Evolutionary conservation across 1,139 yeast genomes (phyloP).

Genomic region (Wickerhamiella pararugosa): DNA sequence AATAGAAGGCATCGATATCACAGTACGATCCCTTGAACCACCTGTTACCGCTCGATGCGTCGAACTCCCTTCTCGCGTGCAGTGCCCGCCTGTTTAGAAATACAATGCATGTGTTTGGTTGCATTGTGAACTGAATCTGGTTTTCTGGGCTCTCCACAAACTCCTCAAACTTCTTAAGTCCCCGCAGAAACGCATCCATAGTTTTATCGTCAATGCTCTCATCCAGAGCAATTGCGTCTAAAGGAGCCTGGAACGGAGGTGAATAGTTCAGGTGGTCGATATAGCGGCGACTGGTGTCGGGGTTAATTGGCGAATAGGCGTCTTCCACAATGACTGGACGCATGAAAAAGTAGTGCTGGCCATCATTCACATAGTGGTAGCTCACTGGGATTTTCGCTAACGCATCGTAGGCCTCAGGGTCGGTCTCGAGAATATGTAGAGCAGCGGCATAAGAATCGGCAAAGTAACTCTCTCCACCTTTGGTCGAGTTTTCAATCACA

Average conservation of each 20-base stretch:
- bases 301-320: slow-evolving; percentile 14
- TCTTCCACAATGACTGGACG: slow-evolving; percentile 57
- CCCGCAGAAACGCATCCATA: slow-evolving; percentile 44
- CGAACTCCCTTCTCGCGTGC: slow-evolving; percentile 54
- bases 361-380: slow-evolving; percentile 52
- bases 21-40: slow-evolving; percentile 72
- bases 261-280: slow-evolving; percentile 51
- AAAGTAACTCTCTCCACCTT: slow-evolving; percentile 60
- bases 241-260: slow-evolving; percentile 79
- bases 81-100: slow-evolving; percentile 62
- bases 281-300: slow-evolving; percentile 13
- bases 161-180: slow-evolving; percentile 44
- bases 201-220: slow-evolving; percentile 15
- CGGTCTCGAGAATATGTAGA: slow-evolving; percentile 35
- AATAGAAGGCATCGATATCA: slow-evolving; percentile 53
- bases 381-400: slow-evolving; percentile 50
- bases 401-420: slow-evolving; percentile 52
- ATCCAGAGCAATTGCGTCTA: slow-evolving; percentile 29
- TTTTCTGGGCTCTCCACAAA: slow-evolving; percentile 41
- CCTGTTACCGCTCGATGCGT: slow-evolving; percentile 38
- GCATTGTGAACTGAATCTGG: slow-evolving; percentile 41
- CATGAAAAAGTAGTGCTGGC: slow-evolving; percentile 47
- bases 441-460: slow-evolving; percentile 68
- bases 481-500: slow-evolving; percentile 44
- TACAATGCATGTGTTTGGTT: slow-evolving; percentile 50